Evolutionary conservation across 23 red algal species (phyloP).

Genomic region (Agarophyton chilense): DNA sequence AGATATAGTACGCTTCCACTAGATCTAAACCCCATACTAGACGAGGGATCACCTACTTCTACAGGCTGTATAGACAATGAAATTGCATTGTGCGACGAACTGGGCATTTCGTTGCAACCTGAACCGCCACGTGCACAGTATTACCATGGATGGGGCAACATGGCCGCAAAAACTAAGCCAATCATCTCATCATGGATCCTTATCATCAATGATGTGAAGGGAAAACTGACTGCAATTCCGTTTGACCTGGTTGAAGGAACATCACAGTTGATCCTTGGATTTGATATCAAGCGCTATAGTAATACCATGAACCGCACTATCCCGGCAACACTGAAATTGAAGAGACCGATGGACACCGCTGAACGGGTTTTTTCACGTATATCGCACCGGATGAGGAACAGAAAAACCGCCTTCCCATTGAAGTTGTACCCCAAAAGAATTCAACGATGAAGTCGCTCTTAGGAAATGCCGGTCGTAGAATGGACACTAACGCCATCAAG

Average conservation of each 20-base stretch:
- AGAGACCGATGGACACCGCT: conserved; percentile 15
- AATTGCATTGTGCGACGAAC: conserved; percentile 11
- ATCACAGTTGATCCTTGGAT: not conserved
- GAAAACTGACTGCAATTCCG: not conserved
- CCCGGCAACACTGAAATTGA: not conserved
- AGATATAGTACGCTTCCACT: not conserved
- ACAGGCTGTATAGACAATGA: conserved; percentile 24
- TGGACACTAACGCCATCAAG: conserved; percentile 9
- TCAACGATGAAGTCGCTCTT: conserved; percentile 15
- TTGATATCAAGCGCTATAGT: not conserved
- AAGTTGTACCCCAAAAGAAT: not conserved
- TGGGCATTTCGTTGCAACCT: conserved; percentile 11
- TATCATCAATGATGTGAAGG: conserved; percentile 30
- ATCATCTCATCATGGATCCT: conserved; percentile 18
- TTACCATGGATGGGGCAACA: conserved; percentile 26
- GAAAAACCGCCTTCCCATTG: not conserved
- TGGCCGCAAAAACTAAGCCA: not conserved
- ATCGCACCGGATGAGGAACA: not conserved
- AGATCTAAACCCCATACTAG: conserved; percentile 43
- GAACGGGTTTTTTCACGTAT: conserved; percentile 23
- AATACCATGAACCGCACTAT: conserved; percentile 10
- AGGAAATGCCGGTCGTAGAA: not conserved
- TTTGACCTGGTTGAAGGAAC: conserved; percentile 6
- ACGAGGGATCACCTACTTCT: conserved; percentile 54
- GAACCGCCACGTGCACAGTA: conserved; percentile 15